These are phyloP conservation scores for Rosellinia necatrix DNA, from an alignment of 2,329 filamentous ascomycete species.

Conservation along the genomic window DNA sequence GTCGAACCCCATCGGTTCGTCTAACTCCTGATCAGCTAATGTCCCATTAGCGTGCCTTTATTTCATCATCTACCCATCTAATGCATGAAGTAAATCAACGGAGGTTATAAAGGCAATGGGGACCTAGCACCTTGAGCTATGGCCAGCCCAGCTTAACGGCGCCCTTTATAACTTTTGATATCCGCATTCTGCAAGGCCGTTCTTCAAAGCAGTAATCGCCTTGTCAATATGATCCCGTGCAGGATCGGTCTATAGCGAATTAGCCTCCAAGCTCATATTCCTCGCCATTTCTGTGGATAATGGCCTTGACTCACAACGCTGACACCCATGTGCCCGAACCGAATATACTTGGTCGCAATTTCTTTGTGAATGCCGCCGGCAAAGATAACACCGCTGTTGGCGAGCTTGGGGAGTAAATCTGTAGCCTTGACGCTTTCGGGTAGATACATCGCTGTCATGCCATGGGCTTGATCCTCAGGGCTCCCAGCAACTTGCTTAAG, in stretches of 20 bases:
- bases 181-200: constrained; percentile 75
- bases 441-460: constrained; percentile 97
- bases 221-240: constrained; percentile 81
- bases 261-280: constrained; percentile 25
- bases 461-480: constrained; percentile 90
- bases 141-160: neutral
- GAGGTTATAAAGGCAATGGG: no score
- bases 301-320: constrained; percentile 66
- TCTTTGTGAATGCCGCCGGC: constrained; percentile 96
- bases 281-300: neutral
- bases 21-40: neutral
- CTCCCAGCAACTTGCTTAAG: constrained; percentile 85
- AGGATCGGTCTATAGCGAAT: constrained; percentile 65
- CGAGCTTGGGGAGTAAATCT: constrained; percentile 81
- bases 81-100: neutral
- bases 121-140: neutral
- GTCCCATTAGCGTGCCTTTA: neutral
- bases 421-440: constrained; percentile 81
- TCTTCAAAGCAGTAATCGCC: constrained; percentile 77
- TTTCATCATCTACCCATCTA: neutral
- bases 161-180: constrained; percentile 53
- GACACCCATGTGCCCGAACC: constrained; percentile 98
- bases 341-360: constrained; percentile 89
- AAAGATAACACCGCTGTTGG: constrained; percentile 89
- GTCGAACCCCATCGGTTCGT: neutral